Percentiles rank a stretch among this genome's conserved stretches.
phyloP scores from a whole-genome alignment of 1,139 yeast genomes.

The Saccharomyces pastorianus region DNA sequence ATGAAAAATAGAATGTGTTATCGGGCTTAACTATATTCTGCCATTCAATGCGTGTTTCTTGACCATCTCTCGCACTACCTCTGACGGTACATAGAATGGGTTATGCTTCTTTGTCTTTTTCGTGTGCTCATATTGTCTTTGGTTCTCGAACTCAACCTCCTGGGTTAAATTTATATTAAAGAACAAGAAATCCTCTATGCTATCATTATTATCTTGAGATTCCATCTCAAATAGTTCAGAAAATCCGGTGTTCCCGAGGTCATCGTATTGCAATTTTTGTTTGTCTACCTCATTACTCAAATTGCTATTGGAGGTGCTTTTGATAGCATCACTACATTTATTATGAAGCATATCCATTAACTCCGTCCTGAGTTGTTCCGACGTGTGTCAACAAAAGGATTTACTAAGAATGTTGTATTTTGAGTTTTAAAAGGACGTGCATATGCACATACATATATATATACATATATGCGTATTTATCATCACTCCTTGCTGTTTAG shows the following conservation, averaged over 20 bases:
- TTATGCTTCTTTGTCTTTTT: not conserved
- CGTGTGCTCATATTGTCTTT: not conserved
- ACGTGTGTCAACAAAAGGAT: not conserved
- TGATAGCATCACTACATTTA: not conserved
- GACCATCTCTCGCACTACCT: not conserved
- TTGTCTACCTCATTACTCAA: not conserved
- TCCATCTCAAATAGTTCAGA: not conserved
- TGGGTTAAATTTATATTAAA: not conserved
- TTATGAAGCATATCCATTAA: not conserved
- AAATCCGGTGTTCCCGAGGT: not conserved
- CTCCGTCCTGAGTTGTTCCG: not conserved
- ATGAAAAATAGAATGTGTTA: not conserved
- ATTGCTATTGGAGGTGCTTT: not conserved
- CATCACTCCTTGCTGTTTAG: not conserved
- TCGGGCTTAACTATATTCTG: not conserved
- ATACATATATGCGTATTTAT: not conserved
- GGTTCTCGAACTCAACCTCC: not conserved
- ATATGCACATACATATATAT: not conserved
- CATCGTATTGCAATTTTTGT: not conserved
- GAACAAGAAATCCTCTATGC: not conserved
- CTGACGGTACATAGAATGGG: not conserved
- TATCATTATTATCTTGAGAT: not conserved
- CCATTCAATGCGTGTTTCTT: not conserved
- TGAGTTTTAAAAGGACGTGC: not conserved
- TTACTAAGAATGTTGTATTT: not conserved